Evolutionary conservation across 495 filamentous ascomycete species (phyloP).

Genomic region (Aeminium ludgeri): DNA sequence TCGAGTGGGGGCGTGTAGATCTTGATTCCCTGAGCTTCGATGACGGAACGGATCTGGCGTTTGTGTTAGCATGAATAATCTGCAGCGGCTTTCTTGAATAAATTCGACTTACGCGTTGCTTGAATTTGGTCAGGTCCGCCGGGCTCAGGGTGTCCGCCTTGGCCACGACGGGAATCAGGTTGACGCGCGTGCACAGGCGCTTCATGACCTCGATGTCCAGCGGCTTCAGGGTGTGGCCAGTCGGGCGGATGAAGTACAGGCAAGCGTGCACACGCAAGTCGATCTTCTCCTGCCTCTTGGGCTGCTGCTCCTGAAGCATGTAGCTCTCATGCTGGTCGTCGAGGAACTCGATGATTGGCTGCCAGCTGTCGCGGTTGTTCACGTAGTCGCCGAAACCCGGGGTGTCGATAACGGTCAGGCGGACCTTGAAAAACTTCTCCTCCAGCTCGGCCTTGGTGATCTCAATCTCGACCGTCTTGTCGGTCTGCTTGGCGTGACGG

Average conservation of each 20-base stretch:
- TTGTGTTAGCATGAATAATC: not conserved
- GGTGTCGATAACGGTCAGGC: conserved; percentile 95
- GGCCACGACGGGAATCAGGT: conserved; percentile 93
- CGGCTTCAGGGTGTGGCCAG: conserved; percentile 95
- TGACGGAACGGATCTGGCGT: conserved; percentile 82
- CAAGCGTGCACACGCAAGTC: conserved; percentile 97
- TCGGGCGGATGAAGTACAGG: conserved; percentile 96
- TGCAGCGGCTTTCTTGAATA: no score
- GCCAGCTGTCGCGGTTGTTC: conserved; percentile 99
- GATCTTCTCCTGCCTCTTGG: conserved; percentile 92
- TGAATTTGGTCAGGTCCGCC: conserved; percentile 76
- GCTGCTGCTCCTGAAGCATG: conserved; percentile 99
- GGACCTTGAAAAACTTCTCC: conserved; percentile 99
- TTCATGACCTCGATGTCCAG: conserved; percentile 99
- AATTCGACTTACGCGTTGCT: conserved; percentile 53
- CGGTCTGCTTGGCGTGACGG: conserved; percentile 94
- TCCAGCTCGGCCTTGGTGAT: conserved; percentile 99
- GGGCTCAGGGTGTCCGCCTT: conserved; percentile 97
- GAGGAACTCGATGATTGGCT: conserved; percentile 98
- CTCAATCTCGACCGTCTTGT: conserved; percentile 99
- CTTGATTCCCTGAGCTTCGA: conserved; percentile 97
- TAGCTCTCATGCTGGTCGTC: conserved; percentile 99
- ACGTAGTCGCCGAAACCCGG: conserved; percentile 99
- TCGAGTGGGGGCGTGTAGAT: conserved; percentile 96
- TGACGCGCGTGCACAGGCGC: conserved; percentile 88